A percentile compares a stretch with the other conserved stretches of the same genome.
Conservation (phyloP, 371 early-diverging fungal species). For the Modicella reniformis region DNA sequence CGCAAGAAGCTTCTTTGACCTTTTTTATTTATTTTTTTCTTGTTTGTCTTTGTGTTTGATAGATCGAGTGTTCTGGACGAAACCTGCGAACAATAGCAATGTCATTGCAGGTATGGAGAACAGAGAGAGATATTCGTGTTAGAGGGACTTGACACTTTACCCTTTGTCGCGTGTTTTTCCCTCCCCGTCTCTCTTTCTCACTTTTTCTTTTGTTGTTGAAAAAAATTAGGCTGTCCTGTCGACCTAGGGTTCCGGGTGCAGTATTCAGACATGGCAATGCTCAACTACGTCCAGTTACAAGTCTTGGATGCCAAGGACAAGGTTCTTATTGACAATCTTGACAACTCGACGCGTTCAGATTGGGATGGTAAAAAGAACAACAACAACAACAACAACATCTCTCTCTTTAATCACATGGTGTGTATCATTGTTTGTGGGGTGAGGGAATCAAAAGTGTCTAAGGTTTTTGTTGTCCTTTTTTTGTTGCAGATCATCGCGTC, state of each 20-base stretch:
- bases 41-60: conserved; percentile 5
- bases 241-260: conserved; percentile 44
- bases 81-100: conserved; percentile 17
- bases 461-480: background rate
- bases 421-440: no score
- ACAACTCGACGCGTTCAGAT: conserved; percentile 33
- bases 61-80: conserved; percentile 34
- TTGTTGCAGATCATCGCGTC: conserved; percentile 15
- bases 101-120: conserved; percentile 22
- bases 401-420: no score
- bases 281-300: conserved; percentile 41
- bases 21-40: background rate
- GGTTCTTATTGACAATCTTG: conserved; percentile 26
- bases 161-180: background rate
- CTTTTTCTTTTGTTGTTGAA: background rate
- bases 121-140: no score
- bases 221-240: conserved; percentile 28
- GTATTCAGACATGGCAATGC: conserved; percentile 43
- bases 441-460: background rate
- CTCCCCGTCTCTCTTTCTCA: background rate
- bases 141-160: background rate
- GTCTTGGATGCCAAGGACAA: conserved; percentile 15
- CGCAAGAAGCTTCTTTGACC: background rate
- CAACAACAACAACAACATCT: no score
- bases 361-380: conserved; percentile 36